phyloP scores from a whole-genome alignment of 345 rosid species.

The Linum usitatissimum region DNA sequence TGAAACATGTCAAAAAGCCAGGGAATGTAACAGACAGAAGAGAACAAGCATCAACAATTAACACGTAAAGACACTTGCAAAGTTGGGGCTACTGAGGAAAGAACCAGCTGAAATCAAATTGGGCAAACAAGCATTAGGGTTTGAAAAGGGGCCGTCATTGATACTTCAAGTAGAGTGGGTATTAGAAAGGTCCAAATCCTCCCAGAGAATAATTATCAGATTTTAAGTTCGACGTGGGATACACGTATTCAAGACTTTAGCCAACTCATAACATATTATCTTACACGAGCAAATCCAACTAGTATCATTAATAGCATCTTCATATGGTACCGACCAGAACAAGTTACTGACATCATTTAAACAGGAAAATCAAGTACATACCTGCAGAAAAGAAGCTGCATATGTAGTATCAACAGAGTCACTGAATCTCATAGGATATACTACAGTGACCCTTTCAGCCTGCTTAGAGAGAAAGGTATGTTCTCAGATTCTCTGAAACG shows the following conservation, averaged over 20 bases:
- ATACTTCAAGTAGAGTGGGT: too few relatives aligned
- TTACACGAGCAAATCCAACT: background rate
- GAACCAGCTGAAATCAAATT: too few relatives aligned
- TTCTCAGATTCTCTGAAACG: slow-evolving; percentile 2
- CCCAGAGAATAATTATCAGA: too few relatives aligned
- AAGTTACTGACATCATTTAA: background rate
- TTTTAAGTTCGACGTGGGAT: too few relatives aligned
- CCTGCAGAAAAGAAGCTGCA: slow-evolving; percentile 93
- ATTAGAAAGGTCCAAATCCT: too few relatives aligned
- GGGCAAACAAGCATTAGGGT: too few relatives aligned
- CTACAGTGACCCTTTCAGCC: slow-evolving; percentile 79
- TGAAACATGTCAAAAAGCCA: slow-evolving; percentile 7
- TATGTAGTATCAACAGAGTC: slow-evolving; percentile 69
- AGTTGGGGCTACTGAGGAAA: too few relatives aligned
- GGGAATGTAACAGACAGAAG: slow-evolving; percentile 9
- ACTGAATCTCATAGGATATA: slow-evolving; percentile 89
- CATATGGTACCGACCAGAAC: background rate
- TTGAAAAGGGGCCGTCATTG: too few relatives aligned
- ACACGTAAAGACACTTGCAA: too few relatives aligned
- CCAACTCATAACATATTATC: background rate
- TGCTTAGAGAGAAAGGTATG: slow-evolving; percentile 22
- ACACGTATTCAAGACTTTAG: background rate
- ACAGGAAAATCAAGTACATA: slow-evolving; percentile 17
- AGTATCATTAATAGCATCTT: background rate
- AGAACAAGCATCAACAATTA: background rate